These are phyloP conservation scores for Plectosphaerella sp. DNA, from an alignment of 2,329 filamentous ascomycete species.

Conservation along the genomic window DNA sequence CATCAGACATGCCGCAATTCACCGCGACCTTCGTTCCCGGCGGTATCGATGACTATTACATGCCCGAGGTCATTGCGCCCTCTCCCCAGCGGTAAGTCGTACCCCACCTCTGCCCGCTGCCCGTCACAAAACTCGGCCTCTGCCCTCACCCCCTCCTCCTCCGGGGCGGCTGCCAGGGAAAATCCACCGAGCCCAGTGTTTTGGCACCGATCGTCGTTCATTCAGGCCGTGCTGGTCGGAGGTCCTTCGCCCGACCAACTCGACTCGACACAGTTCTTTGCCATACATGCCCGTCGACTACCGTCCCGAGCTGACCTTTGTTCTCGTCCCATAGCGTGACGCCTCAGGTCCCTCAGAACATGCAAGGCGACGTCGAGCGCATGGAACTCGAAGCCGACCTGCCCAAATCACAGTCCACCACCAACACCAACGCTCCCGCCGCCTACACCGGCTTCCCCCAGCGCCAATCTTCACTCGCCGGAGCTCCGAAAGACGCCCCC, in stretches of 20 bases:
- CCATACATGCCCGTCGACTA: no score
- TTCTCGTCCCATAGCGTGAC: constrained; percentile 62
- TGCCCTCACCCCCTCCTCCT: background rate
- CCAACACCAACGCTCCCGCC: constrained; percentile 30
- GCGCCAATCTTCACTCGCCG: background rate
- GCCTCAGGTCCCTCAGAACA: constrained; percentile 93
- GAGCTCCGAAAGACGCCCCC: constrained; percentile 5
- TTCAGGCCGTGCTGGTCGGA: no score
- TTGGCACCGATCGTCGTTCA: background rate
- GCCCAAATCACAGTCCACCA: constrained; percentile 34
- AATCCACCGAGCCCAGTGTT: constrained; percentile 1
- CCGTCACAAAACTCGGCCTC: background rate
- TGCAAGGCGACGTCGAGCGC: constrained; percentile 89
- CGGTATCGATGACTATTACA: constrained; percentile 55
- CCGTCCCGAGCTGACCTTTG: constrained; percentile 26
- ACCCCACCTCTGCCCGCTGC: constrained; percentile 1
- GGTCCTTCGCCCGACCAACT: no score
- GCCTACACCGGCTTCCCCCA: background rate
- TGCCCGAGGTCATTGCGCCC: constrained; percentile 56
- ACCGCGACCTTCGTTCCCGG: constrained; percentile 57
- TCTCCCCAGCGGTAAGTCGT: constrained; percentile 48
- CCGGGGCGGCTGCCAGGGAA: background rate
- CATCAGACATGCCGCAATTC: constrained; percentile 37
- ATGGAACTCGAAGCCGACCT: constrained; percentile 73
- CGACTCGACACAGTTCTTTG: no score